phyloP scores from a whole-genome alignment of 1,284 basidiomycete genomes.

The Marasmius sp. region DNA sequence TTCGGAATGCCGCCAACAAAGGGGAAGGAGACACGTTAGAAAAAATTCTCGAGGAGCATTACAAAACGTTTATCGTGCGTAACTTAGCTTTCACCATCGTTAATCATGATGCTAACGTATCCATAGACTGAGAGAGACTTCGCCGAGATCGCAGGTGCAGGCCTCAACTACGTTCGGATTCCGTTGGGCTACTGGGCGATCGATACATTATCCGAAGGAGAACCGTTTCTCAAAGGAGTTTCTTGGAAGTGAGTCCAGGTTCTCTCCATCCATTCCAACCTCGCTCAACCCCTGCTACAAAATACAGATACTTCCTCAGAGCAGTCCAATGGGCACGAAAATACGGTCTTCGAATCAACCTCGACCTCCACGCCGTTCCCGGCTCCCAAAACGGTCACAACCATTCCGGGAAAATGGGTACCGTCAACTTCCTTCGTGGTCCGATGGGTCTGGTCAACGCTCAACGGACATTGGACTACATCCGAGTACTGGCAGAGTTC shows the following conservation, averaged over 20 bases:
- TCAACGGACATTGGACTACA: slow-evolving; percentile 86
- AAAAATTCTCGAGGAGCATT: slow-evolving; percentile 76
- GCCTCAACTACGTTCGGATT: slow-evolving; percentile 85
- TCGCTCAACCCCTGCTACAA: neutral
- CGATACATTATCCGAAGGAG: slow-evolving; percentile 69
- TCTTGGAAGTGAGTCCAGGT: slow-evolving; percentile 68
- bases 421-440: slow-evolving; percentile 68
- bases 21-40: slow-evolving; percentile 55
- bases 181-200: slow-evolving; percentile 91
- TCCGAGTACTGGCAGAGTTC: slow-evolving; percentile 86
- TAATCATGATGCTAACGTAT: neutral
- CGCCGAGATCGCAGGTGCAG: slow-evolving; percentile 87
- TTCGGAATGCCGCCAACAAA: slow-evolving; percentile 56
- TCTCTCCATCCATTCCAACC: neutral
- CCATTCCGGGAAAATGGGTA: slow-evolving; percentile 71
- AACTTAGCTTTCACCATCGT: slow-evolving; percentile 15
- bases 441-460: slow-evolving; percentile 78
- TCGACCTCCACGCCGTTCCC: slow-evolving; percentile 80
- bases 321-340: slow-evolving; percentile 94
- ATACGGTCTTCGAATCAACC: slow-evolving; percentile 91
- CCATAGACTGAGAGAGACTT: slow-evolving; percentile 89
- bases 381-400: slow-evolving; percentile 85
- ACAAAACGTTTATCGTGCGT: slow-evolving; percentile 83
- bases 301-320: slow-evolving; percentile 77
- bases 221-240: slow-evolving; percentile 77